A percentile compares a stretch with the other conserved stretches of the same genome.
Conservation (phyloP, 345 rosid species). For the Eucalyptus curtisii region DNA sequence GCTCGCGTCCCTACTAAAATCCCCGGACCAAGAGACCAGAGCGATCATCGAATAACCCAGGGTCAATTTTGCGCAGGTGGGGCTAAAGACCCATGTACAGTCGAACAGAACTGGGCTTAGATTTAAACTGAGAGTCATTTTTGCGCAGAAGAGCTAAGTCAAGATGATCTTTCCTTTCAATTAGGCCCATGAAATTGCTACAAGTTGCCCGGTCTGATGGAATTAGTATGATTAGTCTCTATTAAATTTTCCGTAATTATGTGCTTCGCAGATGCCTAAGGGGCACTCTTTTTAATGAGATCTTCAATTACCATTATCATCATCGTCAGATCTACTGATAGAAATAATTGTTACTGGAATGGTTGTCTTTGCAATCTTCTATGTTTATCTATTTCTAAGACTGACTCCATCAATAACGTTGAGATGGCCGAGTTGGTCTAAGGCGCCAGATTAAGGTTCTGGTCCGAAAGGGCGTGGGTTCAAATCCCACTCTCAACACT, state of each 20-base stretch:
- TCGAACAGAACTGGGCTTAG: background rate
- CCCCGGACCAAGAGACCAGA: background rate
- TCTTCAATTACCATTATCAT: background rate
- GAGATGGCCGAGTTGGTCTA: slow-evolving; percentile 99
- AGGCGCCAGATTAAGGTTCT: slow-evolving; percentile 99
- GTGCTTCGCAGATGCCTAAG: background rate
- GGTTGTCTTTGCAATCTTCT: rapidly evolving
- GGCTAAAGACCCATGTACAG: background rate
- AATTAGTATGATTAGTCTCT: background rate
- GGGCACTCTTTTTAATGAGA: background rate
- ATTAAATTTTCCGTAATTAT: background rate
- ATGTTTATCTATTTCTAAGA: rapidly evolving
- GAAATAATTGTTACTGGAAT: rapidly evolving
- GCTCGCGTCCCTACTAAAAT: background rate
- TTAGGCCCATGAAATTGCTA: background rate
- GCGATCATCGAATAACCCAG: background rate
- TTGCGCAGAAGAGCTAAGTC: background rate
- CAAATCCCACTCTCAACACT: slow-evolving; percentile 90
- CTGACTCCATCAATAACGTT: rapidly evolving
- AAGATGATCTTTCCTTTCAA: background rate
- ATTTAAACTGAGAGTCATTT: background rate
- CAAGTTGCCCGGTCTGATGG: background rate
- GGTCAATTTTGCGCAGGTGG: background rate
- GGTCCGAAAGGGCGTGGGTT: slow-evolving; percentile 99
- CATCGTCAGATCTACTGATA: background rate